Percentiles rank a stretch among this genome's conserved stretches.
phyloP scores from a whole-genome alignment of 139 green algal species.

The Nannochloris sp. region DNA sequence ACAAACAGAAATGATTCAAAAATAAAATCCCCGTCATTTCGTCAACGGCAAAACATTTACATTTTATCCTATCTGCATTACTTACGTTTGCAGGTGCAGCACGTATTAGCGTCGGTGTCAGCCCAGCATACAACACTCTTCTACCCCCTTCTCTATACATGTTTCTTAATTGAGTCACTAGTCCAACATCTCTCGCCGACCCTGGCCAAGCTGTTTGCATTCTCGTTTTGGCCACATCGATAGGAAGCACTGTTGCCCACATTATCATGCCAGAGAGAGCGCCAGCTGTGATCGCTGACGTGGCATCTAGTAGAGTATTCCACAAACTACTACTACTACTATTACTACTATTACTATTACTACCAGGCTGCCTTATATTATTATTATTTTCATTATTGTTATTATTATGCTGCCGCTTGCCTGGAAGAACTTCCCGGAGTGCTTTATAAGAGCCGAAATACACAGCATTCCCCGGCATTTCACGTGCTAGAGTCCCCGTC shows the following conservation, averaged over 20 bases:
- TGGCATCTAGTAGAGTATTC: conserved; percentile 27
- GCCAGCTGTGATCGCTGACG: conserved; percentile 50
- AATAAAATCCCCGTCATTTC: not conserved
- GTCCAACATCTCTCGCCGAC: conserved; percentile 31
- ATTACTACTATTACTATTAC: no score
- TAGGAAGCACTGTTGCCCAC: conserved; percentile 48
- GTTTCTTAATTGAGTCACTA: conserved; percentile 42
- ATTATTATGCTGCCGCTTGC: no score
- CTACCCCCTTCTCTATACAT: conserved; percentile 34
- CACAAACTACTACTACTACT: not conserved
- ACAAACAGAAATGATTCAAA: not conserved
- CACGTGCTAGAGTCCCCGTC: conserved; percentile 49
- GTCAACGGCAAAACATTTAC: not conserved
- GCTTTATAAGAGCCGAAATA: conserved; percentile 68
- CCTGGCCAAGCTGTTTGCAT: conserved; percentile 64
- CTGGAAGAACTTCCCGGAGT: not conserved
- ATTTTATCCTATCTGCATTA: not conserved
- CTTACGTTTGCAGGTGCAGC: conserved; percentile 76
- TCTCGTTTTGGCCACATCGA: conserved; percentile 75
- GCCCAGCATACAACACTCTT: conserved; percentile 46
- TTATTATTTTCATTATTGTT: no score
- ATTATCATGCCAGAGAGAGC: conserved; percentile 53
- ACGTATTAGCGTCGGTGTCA: conserved; percentile 53
- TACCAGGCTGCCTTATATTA: no score
- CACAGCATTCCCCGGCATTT: conserved; percentile 69